Evolutionary conservation across 2,329 filamentous ascomycete species (phyloP), one percentile per base, ranked within the genome.

Genomic region (Harringtonia lauricola): DNA sequence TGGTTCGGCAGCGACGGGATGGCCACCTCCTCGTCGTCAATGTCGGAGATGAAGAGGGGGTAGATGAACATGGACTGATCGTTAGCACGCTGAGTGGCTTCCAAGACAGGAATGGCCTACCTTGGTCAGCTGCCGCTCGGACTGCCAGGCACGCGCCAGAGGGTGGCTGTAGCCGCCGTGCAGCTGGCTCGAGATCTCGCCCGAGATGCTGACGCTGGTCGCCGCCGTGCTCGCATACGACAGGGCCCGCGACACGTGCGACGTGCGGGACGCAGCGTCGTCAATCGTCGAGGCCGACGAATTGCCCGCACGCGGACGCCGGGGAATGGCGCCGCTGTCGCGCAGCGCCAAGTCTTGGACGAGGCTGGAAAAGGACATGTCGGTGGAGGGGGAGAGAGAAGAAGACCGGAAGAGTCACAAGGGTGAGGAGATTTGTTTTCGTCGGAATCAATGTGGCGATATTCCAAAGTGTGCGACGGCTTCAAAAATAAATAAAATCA

Each of bases 11-110:
- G 76, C 18, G 89, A 95, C 41, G 89, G 83, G 45, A 98, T 94
- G 15, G 84, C 72, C 14, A 82, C 84, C 67, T 95, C 86, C 67
- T 96, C 90, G 57, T 96, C 86, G 30, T 90, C 85, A 58, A 86
- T 79, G 64, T 98, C 92, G 56, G 92, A 94, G 52, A 98, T 79
- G 69, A 98, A 98, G 52, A 98, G 75, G 13, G 92, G 92, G 66
- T 94, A 96, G 57, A 98, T 95, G 57, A 98, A 82, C 92, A 96
- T 96, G 31, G 89, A 92, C 87, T 95, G 56, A 3, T n/a, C n/a
- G n/a, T n/a, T n/a, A n/a, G n/a, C n/a, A n/a, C n/a, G n/a, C n/a
- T n/a, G n/a, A n/a, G n/a, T n/a, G n/a, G n/a, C n/a, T n/a, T n/a
- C n/a, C n/a, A n/a, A n/a, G n/a, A n/a, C n/a, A n/a, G n/a, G n/a